A percentile compares a stretch with the other conserved stretches of the same genome.
These are phyloP conservation scores for Bryoerythrophyllum caledonicum DNA, from an alignment of 225 moss, liverwort and hornwort species.

Conservation along the genomic window DNA sequence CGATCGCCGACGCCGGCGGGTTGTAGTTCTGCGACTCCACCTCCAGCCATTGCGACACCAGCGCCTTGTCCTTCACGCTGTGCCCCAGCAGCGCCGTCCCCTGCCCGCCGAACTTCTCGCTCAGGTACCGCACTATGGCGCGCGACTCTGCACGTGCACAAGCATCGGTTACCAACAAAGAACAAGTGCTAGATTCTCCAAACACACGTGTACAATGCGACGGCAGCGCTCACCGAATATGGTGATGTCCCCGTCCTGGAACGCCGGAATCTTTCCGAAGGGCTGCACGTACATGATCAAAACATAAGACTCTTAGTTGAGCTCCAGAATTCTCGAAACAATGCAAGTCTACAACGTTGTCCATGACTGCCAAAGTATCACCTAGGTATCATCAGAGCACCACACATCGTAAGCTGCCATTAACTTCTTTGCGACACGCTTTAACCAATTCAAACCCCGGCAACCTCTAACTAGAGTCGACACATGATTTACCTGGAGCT, in stretches of 20 bases:
- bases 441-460: no score
- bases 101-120: constrained; percentile 48
- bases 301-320: neutral
- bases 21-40: constrained; percentile 57
- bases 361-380: no score
- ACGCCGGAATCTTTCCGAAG: constrained; percentile 23
- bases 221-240: constrained; percentile 5
- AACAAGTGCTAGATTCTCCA: neutral
- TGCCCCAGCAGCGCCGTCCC: constrained; percentile 48
- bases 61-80: constrained; percentile 38
- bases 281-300: constrained; percentile 16
- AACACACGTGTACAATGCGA: neutral
- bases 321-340: no score
- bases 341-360: no score
- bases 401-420: no score
- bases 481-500: constrained; percentile 10
- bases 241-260: constrained; percentile 21
- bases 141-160: constrained; percentile 49
- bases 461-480: no score
- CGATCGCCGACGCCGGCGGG: constrained; percentile 17
- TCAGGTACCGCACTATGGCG: constrained; percentile 50
- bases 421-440: no score
- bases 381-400: no score
- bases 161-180: neutral
- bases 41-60: constrained; percentile 64